Conservation (phyloP, 2,329 filamentous ascomycete species). For the Nothophoma quercina region DNA sequence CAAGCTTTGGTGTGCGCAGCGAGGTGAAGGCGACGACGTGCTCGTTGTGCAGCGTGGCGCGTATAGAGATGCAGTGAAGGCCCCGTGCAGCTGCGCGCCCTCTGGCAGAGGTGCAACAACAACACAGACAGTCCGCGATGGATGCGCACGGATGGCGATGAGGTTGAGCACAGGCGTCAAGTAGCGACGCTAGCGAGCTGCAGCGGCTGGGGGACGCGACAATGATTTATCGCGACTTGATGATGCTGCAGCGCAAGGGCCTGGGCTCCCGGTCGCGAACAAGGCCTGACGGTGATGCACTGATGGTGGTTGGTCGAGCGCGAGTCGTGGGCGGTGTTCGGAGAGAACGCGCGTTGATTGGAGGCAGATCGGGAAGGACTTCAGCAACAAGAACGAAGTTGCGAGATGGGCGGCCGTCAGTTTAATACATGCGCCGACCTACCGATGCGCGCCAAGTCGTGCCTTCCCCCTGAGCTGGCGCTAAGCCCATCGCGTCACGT, state of each 20-base stretch:
- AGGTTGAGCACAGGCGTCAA: conserved; percentile 26
- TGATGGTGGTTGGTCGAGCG: conserved; percentile 32
- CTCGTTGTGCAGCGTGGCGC: conserved; percentile 31
- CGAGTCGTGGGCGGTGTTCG: conserved; percentile 38
- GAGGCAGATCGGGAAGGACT: conserved; percentile 43
- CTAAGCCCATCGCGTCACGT: conserved; percentile 23
- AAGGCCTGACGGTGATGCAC: conserved; percentile 28
- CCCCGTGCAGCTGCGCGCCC: conserved; percentile 31
- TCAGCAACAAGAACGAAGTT: conserved; percentile 29
- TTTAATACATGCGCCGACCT: conserved; percentile 25
- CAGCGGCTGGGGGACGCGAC: conserved; percentile 28
- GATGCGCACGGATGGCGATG: conserved; percentile 32
- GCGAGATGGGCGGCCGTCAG: conserved; percentile 20
- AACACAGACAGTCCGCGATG: conserved; percentile 30
- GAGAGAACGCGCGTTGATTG: conserved; percentile 45
- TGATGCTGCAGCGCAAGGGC: conserved; percentile 17
- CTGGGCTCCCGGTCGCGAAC: conserved; percentile 25
- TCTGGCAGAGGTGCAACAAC: conserved; percentile 26
- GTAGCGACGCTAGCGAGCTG: conserved; percentile 30
- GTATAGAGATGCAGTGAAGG: conserved; percentile 25
- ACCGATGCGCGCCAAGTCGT: conserved; percentile 35
- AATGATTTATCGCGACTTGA: conserved; percentile 12
- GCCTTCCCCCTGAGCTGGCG: conserved; percentile 35
- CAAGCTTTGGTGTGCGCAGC: conserved; percentile 24
- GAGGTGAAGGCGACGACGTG: conserved; percentile 38